Evolutionary conservation across 306 rosid genomes (phyloP), one percentile per base, ranked within the genome.

Genomic region (Cicer chorassanicum): DNA sequence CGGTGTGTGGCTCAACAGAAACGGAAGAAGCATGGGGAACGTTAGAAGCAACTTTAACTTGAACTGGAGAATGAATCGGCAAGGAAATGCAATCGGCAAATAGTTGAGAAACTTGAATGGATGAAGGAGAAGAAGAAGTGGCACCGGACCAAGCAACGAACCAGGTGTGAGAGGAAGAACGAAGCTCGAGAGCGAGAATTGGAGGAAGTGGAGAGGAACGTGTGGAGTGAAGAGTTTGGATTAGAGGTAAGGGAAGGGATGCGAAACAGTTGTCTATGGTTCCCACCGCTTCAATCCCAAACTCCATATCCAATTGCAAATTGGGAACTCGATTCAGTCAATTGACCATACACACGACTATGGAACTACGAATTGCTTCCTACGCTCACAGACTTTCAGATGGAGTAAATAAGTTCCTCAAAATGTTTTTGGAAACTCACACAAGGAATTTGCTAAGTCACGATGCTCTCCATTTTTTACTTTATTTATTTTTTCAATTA

Each of bases 101-200:
- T 75, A 82, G 92, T 74, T 88, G 86, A 53, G 97, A 83, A 46
- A 91, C 88, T 96, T 93, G 68, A 7, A 70, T 14, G 36, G 57
- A n/a, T 40, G 89, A 72, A 76, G 89, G 48, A 80, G 90, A 65
- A 80, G 88, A 8, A 1, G 98, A 91, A 8, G 95, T 81, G 79
- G 92, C 98, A 43, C 97, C 98, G 38, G 98, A 89, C 98, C 98
- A 93, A 45, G 98, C 86, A 67, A 91, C 89, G 68, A 80, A 75
- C 96, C 96, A 91, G 44, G 70, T 67, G 53, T 75, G 66, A 11
- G 83, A 36, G 39, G 69, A 78, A 55, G 90, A 85, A 65, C 90
- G 96, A 74, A 93, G 94, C 61, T 93, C 90, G 53, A 93, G 94
- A 21, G 87, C 75, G 78, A 93, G 90, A 29, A 91, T 46, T 5